Base-by-base conservation (phyloP, 306 rosid genomes). In the Cyclanthera cordifolia region DNA sequence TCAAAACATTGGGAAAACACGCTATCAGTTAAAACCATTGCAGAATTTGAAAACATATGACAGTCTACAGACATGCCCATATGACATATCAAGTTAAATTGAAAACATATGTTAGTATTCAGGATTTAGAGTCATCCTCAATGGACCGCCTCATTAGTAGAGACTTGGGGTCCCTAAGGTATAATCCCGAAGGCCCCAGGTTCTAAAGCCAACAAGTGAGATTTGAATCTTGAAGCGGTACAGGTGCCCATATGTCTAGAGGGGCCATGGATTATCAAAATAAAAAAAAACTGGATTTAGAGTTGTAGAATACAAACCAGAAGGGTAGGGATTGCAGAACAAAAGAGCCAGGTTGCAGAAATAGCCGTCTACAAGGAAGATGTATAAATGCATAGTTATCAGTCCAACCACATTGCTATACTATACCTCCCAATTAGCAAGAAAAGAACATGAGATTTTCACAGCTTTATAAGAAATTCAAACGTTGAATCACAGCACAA, bases 241-340 rank as follows among this genome's bases (percentile, higher is more conserved):
- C n/a, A n/a, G n/a, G n/a, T n/a, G n/a, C n/a, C n/a, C n/a, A n/a
- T n/a, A n/a, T n/a, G n/a, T n/a, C n/a, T n/a, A n/a, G n/a, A n/a
- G n/a, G n/a, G n/a, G n/a, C n/a, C n/a, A n/a, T n/a, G n/a, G n/a
- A n/a, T n/a, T n/a, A n/a, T n/a, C n/a, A n/a, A n/a, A n/a, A n/a
- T n/a, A n/a, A n/a, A n/a, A n/a, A n/a, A n/a, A n/a, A n/a, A n/a
- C n/a, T n/a, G n/a, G n/a, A n/a, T n/a, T n/a, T n/a, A n/a, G 71
- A 55, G 69, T 39, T 14, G 19, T 46, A 27, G 68, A 46, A 37
- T 32, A 80, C 90, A 63, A 79, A 93, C 99, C 96, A 93, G 85
- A 61, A 93, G 88, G 39, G 96, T 41, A 4, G 99, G 96, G 66
- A 93, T 88, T 15, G 94, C 99, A 63, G 95, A 93, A 77, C 79